Percentiles rank a stretch among this genome's conserved stretches.
These are phyloP conservation scores for Prunus yedoensis DNA, from an alignment of 331 rosid genomes.

Conservation along the genomic window DNA sequence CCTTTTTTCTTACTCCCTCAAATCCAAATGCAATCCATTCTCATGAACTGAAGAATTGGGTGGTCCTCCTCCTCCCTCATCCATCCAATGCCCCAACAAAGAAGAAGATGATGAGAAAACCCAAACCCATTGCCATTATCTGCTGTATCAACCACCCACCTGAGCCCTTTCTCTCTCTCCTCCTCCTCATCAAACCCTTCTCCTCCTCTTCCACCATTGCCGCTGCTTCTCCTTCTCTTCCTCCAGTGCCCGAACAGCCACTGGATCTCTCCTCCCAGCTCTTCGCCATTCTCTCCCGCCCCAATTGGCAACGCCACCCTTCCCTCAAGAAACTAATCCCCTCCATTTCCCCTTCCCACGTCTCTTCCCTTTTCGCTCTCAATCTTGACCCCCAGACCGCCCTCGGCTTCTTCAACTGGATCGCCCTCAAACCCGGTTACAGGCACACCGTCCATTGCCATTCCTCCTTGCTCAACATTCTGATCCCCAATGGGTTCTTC, in stretches of 20 bases:
- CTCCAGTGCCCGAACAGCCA: background rate
- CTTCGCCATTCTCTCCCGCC: conserved; percentile 18
- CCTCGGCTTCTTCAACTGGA: conserved; percentile 24
- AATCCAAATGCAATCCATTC: background rate
- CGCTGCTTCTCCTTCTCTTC: background rate
- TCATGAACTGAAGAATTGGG: conserved; percentile 11
- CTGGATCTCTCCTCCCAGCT: conserved; percentile 18
- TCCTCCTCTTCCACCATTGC: background rate
- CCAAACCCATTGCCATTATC: background rate
- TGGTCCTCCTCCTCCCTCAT: background rate
- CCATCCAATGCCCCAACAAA: background rate
- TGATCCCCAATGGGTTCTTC: conserved; percentile 12
- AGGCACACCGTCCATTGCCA: conserved; percentile 16
- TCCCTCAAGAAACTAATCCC: conserved; percentile 5
- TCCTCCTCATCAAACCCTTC: conserved; percentile 5
- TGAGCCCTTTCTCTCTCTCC: background rate
- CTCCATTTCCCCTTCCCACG: conserved; percentile 26
- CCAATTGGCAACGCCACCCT: conserved; percentile 31
- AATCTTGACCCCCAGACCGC: conserved; percentile 22
- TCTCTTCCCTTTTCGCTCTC: conserved; percentile 17
- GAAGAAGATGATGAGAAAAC: background rate
- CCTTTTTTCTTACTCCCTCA: background rate
- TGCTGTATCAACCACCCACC: background rate
- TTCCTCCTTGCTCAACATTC: conserved; percentile 11
- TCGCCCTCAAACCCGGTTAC: conserved; percentile 15